Evolutionary conservation across 352 stramenopile genomes (phyloP).

Genomic region (Phytophthora boehmeriae): DNA sequence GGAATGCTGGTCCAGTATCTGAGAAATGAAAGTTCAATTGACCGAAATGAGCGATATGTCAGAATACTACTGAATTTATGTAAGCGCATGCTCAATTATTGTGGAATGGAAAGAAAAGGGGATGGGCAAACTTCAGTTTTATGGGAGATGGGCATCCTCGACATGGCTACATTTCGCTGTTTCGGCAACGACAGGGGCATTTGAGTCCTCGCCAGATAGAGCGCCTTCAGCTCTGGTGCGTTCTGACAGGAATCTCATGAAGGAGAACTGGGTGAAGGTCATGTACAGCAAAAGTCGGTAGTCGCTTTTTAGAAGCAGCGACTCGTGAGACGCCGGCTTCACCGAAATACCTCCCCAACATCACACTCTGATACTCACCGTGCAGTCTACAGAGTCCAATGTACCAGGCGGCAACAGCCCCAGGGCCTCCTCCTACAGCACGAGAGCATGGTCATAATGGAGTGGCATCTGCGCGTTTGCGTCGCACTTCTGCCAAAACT

Average conservation of each 20-base stretch:
- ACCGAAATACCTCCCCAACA: too few relatives aligned
- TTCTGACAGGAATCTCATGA: too few relatives aligned
- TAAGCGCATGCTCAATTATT: not conserved
- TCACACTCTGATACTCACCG: too few relatives aligned
- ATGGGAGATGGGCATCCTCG: not conserved
- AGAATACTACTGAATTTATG: not conserved
- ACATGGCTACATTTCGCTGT: not conserved
- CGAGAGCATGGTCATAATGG: constrained; percentile 21
- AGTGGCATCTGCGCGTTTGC: constrained; percentile 30
- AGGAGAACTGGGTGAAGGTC: too few relatives aligned
- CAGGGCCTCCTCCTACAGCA: constrained; percentile 23
- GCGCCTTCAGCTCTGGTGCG: too few relatives aligned
- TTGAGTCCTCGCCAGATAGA: too few relatives aligned
- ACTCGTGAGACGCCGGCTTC: too few relatives aligned
- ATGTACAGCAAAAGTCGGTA: too few relatives aligned
- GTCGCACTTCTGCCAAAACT: constrained; percentile 23
- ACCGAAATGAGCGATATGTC: not conserved
- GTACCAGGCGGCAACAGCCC: constrained; percentile 11
- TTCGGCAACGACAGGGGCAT: not conserved
- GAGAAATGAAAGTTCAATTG: not conserved
- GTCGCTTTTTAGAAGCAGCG: too few relatives aligned
- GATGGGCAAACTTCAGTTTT: constrained; percentile 2
- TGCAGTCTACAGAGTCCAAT: not conserved
- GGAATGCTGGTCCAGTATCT: not conserved
- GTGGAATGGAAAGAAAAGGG: not conserved